A percentile compares a stretch with the other conserved stretches of the same genome.
These are phyloP conservation scores for Coniochaeta sp. DNA, from an alignment of 2,329 filamentous ascomycete species.

Conservation along the genomic window DNA sequence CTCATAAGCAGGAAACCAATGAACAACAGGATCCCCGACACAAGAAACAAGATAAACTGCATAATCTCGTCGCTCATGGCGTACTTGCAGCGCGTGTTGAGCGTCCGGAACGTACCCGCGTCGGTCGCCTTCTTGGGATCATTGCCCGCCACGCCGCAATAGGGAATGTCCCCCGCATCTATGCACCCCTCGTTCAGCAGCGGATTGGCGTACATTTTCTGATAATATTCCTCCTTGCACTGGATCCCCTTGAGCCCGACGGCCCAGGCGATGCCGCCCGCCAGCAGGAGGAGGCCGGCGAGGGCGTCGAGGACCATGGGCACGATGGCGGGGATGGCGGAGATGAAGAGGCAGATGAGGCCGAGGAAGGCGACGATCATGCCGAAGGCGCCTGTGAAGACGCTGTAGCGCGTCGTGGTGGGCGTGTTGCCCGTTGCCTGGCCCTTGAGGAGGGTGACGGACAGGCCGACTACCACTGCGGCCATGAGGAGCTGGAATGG, in stretches of 20 bases:
- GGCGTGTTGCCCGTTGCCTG: constrained; percentile 18
- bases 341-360: constrained; percentile 18
- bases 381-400: constrained; percentile 25
- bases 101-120: neutral
- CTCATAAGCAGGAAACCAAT: neutral
- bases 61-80: constrained; percentile 1
- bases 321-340: constrained; percentile 19
- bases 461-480: constrained; percentile 23
- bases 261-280: constrained; percentile 24
- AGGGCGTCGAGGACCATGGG: constrained; percentile 19
- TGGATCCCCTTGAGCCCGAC: constrained; percentile 20
- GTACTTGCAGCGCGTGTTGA: neutral
- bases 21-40: neutral
- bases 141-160: constrained; percentile 9
- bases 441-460: constrained; percentile 23
- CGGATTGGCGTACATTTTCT: constrained; percentile 16
- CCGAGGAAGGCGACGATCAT: constrained; percentile 21
- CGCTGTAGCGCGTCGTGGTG: constrained; percentile 23
- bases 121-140: neutral
- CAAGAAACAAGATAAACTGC: neutral
- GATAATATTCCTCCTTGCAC: constrained; percentile 14
- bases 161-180: neutral
- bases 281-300: constrained; percentile 22
- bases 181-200: constrained; percentile 23
- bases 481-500: constrained; percentile 19